Conservation (phyloP, 148 eudicot genomes). For the Hydrangea macrophylla region DNA sequence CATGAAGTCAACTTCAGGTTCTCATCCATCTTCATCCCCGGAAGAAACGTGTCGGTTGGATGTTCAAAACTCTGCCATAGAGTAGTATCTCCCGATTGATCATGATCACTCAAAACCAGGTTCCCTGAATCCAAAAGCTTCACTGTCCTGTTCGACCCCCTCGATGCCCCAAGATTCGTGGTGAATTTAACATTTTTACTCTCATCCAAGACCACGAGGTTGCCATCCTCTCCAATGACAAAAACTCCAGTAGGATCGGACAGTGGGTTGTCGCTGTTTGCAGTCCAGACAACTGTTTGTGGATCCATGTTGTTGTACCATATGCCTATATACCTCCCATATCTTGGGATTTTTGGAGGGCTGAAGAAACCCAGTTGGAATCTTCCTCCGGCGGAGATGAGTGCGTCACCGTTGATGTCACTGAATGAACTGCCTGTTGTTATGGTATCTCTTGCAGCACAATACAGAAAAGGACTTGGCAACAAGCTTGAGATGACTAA, state of each 20-base stretch:
- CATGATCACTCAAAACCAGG: slow-evolving; percentile 22
- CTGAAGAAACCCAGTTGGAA: slow-evolving; percentile 42
- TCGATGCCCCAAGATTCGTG: not conserved
- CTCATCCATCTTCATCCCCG: slow-evolving; percentile 21
- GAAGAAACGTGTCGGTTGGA: slow-evolving; percentile 38
- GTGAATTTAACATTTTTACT: slow-evolving; percentile 8
- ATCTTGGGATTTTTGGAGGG: not conserved
- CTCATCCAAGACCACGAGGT: slow-evolving; percentile 11
- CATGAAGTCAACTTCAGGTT: slow-evolving; percentile 25
- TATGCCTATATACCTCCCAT: slow-evolving; percentile 32
- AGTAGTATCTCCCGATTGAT: not conserved
- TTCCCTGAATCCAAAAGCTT: slow-evolving; percentile 28
- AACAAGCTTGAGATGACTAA: not conserved
- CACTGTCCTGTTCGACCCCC: not conserved
- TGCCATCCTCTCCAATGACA: slow-evolving; percentile 18
- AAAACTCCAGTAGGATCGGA: slow-evolving; percentile 4
- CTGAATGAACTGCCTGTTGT: not conserved
- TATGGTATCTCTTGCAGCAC: slow-evolving; percentile 1
- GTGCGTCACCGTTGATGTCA: not conserved
- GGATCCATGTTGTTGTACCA: slow-evolving; percentile 28
- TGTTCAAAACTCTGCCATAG: slow-evolving; percentile 36
- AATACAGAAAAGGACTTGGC: not conserved
- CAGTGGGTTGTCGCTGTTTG: slow-evolving; percentile 33
- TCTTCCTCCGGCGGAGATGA: slow-evolving; percentile 22
- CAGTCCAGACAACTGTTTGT: slow-evolving; percentile 44